These are phyloP conservation scores for Cyberlindnera japonica DNA, from an alignment of 805 yeast species.

Conservation along the genomic window DNA sequence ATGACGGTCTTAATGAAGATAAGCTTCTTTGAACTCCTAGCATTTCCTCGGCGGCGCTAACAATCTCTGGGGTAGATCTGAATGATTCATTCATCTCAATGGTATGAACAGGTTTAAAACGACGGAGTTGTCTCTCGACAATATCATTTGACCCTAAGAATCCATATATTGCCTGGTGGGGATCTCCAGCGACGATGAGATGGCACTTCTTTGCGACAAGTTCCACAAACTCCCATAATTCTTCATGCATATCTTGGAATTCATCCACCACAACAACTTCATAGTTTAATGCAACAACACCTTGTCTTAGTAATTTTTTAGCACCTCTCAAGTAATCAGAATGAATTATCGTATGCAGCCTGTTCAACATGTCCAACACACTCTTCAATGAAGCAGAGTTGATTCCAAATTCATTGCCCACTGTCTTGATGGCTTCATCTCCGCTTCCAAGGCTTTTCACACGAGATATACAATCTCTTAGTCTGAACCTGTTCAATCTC, in stretches of 20 bases:
- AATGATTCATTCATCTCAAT: conserved; percentile 49
- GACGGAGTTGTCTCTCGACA: conserved; percentile 28
- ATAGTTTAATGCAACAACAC: conserved; percentile 23
- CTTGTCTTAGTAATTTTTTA: conserved; percentile 31
- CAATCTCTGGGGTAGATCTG: conserved; percentile 57
- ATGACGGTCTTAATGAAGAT: background rate
- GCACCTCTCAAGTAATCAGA: conserved; percentile 27
- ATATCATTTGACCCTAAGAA: conserved; percentile 53
- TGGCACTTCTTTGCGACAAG: conserved; percentile 42
- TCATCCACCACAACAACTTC: conserved; percentile 62
- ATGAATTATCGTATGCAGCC: conserved; percentile 19
- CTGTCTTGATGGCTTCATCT: background rate
- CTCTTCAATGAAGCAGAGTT: background rate
- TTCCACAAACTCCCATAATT: conserved; percentile 42
- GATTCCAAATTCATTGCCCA: conserved; percentile 1
- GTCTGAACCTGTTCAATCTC: conserved; percentile 11
- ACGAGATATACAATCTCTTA: conserved; percentile 7
- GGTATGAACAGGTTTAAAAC: conserved; percentile 15
- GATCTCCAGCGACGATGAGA: conserved; percentile 67
- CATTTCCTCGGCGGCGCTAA: conserved; percentile 37
- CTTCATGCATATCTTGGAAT: conserved; percentile 64
- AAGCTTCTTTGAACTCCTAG: conserved; percentile 8
- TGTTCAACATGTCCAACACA: conserved; percentile 11
- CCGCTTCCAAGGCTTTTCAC: conserved; percentile 1
- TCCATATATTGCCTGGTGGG: conserved; percentile 64